A percentile compares a stretch with the other conserved stretches of the same genome.
Evolutionary conservation across 2,329 filamentous ascomycete genomes (phyloP).

Genomic region (Colletotrichum navitas): DNA sequence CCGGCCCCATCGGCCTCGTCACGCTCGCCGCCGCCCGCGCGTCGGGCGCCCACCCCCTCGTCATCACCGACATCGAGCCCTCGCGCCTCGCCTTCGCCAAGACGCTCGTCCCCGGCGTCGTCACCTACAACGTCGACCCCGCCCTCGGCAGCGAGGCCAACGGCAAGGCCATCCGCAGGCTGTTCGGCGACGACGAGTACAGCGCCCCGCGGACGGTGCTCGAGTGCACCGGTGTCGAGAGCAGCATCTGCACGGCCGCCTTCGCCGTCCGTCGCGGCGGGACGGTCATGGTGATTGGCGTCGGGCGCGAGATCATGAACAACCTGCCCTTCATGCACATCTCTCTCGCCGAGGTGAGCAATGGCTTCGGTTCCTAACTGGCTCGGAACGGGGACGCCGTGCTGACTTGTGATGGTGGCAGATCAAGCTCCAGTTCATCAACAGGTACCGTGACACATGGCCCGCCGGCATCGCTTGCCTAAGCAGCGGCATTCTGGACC

Average conservation of each 20-base stretch:
- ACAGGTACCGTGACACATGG: slow-evolving; percentile 78
- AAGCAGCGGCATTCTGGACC: slow-evolving; percentile 69
- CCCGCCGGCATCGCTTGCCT: slow-evolving; percentile 73
- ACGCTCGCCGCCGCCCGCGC: slow-evolving; percentile 69
- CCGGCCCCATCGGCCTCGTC: slow-evolving; percentile 73
- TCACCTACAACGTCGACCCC: slow-evolving; percentile 66
- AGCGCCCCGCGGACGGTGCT: slow-evolving; percentile 69
- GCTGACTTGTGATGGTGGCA: slow-evolving; percentile 45
- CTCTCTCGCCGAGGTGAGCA: slow-evolving; percentile 67
- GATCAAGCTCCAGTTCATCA: slow-evolving; percentile 79
- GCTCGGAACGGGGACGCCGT: background rate
- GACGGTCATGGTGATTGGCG: slow-evolving; percentile 73
- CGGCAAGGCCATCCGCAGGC: slow-evolving; percentile 62
- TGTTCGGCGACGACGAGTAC: slow-evolving; percentile 69
- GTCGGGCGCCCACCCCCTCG: slow-evolving; percentile 72
- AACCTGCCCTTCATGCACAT: slow-evolving; percentile 77
- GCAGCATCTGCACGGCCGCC: slow-evolving; percentile 69
- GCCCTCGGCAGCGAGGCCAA: slow-evolving; percentile 61
- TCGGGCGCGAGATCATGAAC: slow-evolving; percentile 72
- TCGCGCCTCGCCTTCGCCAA: slow-evolving; percentile 68
- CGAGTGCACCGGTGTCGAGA: slow-evolving; percentile 76
- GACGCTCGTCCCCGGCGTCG: slow-evolving; percentile 65
- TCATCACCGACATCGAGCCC: slow-evolving; percentile 73
- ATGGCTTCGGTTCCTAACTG: rapidly evolving
- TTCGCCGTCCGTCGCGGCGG: slow-evolving; percentile 70